These are phyloP conservation scores for Quercus ilex DNA, from an alignment of 306 rosid species.

Conservation along the genomic window DNA sequence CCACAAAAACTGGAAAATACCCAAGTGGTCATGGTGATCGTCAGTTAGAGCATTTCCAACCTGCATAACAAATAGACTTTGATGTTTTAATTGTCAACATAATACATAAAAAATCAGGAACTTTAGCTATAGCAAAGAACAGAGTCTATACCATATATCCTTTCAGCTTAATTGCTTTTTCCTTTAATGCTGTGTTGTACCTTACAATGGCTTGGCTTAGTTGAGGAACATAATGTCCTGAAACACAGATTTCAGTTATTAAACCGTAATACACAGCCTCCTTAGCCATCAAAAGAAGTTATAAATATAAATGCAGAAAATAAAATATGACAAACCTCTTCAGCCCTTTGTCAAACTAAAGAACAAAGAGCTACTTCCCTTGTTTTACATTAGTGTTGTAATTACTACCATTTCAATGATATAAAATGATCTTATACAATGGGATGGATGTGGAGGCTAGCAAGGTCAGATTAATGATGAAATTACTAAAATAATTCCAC, in stretches of 20 bases:
- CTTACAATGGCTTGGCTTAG: conserved; percentile 77
- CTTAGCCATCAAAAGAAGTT: neutral
- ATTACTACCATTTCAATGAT: too few relatives aligned
- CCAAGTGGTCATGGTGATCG: conserved; percentile 70
- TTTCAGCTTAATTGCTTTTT: conserved; percentile 61
- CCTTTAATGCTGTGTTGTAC: conserved; percentile 44
- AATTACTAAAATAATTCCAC: neutral
- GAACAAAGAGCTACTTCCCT: neutral
- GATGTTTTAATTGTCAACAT: conserved; percentile 5
- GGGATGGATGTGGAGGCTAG: neutral
- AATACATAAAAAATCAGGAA: neutral
- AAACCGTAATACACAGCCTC: neutral
- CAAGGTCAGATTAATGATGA: neutral
- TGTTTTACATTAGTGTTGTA: neutral
- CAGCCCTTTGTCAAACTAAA: neutral
- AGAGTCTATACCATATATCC: conserved; percentile 67
- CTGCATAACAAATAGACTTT: conserved; percentile 40
- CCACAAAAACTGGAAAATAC: conserved; percentile 83
- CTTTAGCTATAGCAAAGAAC: neutral
- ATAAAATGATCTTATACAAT: neutral
- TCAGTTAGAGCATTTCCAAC: conserved; percentile 93
- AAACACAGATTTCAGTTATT: conserved; percentile 20
- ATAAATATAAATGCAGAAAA: neutral
- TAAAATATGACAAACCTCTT: neutral
- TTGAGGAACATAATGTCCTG: conserved; percentile 98